Conservation (phyloP, 2,329 filamentous ascomycete genomes). For the Neofusicoccum umdonicola region DNA sequence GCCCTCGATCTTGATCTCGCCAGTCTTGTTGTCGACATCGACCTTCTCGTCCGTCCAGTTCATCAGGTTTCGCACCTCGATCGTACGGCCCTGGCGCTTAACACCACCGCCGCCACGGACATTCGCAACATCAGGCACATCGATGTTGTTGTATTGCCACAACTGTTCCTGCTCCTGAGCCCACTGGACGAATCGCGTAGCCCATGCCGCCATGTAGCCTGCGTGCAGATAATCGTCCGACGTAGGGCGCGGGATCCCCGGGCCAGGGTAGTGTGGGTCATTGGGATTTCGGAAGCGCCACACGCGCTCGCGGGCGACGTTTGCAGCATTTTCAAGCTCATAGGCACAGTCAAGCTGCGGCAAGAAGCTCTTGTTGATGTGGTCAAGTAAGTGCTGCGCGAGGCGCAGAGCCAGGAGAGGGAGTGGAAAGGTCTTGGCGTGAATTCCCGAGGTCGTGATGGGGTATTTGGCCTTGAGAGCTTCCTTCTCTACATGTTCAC, state of each 20-base stretch:
- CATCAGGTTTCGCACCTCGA: slow-evolving; percentile 3
- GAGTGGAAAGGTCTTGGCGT: background rate
- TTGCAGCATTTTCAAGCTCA: background rate
- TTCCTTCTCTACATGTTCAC: too few species aligned
- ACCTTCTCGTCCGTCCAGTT: background rate
- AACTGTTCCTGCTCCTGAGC: slow-evolving; percentile 14
- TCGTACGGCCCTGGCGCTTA: background rate
- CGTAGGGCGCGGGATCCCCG: background rate
- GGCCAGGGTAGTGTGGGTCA: background rate
- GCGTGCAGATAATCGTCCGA: background rate
- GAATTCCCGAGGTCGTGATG: too few species aligned
- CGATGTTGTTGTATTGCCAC: background rate
- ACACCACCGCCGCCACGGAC: background rate
- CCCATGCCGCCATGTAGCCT: slow-evolving; percentile 11
- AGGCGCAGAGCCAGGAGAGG: background rate
- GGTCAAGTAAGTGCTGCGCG: background rate
- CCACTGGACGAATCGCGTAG: slow-evolving; percentile 5
- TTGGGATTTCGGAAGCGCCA: background rate
- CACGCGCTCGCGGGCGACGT: background rate
- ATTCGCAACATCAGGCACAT: background rate
- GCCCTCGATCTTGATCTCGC: background rate
- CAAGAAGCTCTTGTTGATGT: background rate
- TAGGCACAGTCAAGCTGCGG: background rate
- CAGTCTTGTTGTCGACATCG: background rate
- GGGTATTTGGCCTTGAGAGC: too few species aligned